A percentile compares a stretch with the other conserved stretches of the same genome.
Evolutionary conservation across 2,329 filamentous ascomycete species (phyloP).

Genomic region (Lomentospora prolificans): DNA sequence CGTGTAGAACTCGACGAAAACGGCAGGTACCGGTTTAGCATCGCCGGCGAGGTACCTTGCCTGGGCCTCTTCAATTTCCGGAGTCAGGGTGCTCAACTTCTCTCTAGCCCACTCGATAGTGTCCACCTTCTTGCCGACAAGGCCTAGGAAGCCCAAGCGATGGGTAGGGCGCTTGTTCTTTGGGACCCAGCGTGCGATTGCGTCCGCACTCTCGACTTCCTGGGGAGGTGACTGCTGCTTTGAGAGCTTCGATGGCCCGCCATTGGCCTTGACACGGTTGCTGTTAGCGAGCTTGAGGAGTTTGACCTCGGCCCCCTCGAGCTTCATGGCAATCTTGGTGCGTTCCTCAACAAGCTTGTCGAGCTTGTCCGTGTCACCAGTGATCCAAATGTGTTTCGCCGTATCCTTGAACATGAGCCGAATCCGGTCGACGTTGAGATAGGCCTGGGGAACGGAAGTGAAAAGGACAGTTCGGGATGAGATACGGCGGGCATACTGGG

Average conservation of each 20-base stretch:
- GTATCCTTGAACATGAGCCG: slow-evolving; percentile 72
- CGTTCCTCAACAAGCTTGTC: slow-evolving; percentile 75
- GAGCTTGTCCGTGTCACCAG: slow-evolving; percentile 65
- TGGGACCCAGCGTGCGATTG: slow-evolving; percentile 58
- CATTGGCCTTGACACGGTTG: slow-evolving; percentile 56
- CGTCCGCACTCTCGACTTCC: slow-evolving; percentile 36
- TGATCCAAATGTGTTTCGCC: slow-evolving; percentile 78
- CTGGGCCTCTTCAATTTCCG: slow-evolving; percentile 58
- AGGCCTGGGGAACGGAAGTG: slow-evolving; percentile 69
- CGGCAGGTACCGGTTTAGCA: slow-evolving; percentile 58
- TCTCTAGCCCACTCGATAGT: slow-evolving; percentile 76
- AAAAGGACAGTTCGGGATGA: slow-evolving; percentile 88
- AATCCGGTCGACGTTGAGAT: slow-evolving; percentile 67
- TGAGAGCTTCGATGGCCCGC: slow-evolving; percentile 37
- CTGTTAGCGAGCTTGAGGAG: slow-evolving; percentile 72
- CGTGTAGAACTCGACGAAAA: slow-evolving; percentile 82
- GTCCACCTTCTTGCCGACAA: slow-evolving; percentile 59
- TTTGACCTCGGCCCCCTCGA: slow-evolving; percentile 81
- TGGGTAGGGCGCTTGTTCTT: slow-evolving; percentile 62
- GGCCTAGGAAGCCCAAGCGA: slow-evolving; percentile 52
- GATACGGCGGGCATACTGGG: slow-evolving; percentile 72
- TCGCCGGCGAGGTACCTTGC: slow-evolving; percentile 55
- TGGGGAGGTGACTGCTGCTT: slow-evolving; percentile 34
- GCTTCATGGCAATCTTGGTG: slow-evolving; percentile 66
- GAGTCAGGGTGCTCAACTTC: slow-evolving; percentile 43